These are phyloP conservation scores for Periconia sp. DNA, from an alignment of 2,329 filamentous ascomycete species.

Conservation along the genomic window DNA sequence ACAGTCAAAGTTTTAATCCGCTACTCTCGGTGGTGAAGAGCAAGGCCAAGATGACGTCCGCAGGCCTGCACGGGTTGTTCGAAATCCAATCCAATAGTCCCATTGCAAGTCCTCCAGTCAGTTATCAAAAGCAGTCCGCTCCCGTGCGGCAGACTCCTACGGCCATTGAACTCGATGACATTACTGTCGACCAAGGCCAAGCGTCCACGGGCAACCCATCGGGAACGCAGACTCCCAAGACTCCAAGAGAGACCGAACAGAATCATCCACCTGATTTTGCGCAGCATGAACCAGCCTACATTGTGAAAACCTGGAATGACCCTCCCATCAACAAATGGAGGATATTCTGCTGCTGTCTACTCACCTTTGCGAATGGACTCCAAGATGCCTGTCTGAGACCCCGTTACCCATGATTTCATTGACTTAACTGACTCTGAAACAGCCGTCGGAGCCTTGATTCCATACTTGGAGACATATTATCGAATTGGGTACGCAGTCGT, in stretches of 20 bases:
- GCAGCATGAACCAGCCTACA: slow-evolving; percentile 45
- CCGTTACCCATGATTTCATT: neutral
- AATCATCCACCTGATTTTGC: slow-evolving; percentile 56
- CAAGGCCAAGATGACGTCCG: slow-evolving; percentile 35
- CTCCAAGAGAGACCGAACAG: slow-evolving; percentile 53
- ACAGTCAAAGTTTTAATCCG: neutral
- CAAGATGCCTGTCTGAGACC: slow-evolving; percentile 62
- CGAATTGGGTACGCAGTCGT: slow-evolving; percentile 75
- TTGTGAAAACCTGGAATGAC: slow-evolving; percentile 60
- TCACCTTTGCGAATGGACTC: slow-evolving; percentile 70
- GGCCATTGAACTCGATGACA: slow-evolving; percentile 39
- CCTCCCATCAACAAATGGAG: slow-evolving; percentile 69
- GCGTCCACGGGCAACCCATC: slow-evolving; percentile 12
- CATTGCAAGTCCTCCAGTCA: slow-evolving; percentile 43
- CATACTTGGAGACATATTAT: slow-evolving; percentile 78
- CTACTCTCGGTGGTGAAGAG: neutral
- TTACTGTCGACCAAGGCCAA: slow-evolving; percentile 20
- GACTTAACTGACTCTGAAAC: neutral
- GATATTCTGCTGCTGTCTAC: slow-evolving; percentile 64
- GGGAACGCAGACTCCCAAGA: slow-evolving; percentile 28
- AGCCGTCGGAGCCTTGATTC: slow-evolving; percentile 74
- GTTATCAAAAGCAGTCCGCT: slow-evolving; percentile 28
- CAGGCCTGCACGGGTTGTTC: slow-evolving; percentile 44
- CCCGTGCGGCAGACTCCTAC: slow-evolving; percentile 22
- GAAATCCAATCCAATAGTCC: slow-evolving; percentile 43